Conservation (phyloP, 345 rosid species). For the Moringa oleifera region DNA sequence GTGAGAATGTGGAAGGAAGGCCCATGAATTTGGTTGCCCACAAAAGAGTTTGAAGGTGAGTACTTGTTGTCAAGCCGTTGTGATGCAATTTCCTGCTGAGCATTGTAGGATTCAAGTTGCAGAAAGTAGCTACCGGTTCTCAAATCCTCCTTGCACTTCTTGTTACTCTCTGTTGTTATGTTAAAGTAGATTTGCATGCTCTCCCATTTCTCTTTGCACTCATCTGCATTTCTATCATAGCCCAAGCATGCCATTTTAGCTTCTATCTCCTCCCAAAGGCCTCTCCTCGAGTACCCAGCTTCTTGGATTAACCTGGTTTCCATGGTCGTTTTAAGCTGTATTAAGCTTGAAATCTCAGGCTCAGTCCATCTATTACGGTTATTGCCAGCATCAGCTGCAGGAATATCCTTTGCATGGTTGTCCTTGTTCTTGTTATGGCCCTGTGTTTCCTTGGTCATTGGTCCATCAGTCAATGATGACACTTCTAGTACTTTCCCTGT, state of each 20-base stretch:
- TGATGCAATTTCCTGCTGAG: constrained; percentile 4
- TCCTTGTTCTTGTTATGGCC: neutral
- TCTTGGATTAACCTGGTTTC: constrained; percentile 23
- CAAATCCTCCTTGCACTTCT: constrained; percentile 25
- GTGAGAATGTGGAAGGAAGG: constrained; percentile 15
- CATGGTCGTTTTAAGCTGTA: constrained; percentile 33
- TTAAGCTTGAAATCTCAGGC: constrained; percentile 35
- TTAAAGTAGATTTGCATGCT: constrained; percentile 25
- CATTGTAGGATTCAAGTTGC: constrained; percentile 16
- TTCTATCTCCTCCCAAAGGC: constrained; percentile 38
- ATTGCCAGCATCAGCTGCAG: neutral
- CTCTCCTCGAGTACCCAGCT: constrained; percentile 22
- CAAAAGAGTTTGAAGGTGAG: constrained; percentile 13
- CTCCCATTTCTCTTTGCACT: constrained; percentile 45
- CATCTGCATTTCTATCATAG: constrained; percentile 25
- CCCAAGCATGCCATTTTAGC: constrained; percentile 41
- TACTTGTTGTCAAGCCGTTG: constrained; percentile 11
- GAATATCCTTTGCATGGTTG: neutral
- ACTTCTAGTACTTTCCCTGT: constrained; percentile 7
- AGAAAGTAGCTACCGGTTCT: constrained; percentile 12
- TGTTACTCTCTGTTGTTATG: constrained; percentile 25
- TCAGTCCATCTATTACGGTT: constrained; percentile 26
- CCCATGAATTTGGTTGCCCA: constrained; percentile 13
- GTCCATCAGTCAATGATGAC: too few species aligned
- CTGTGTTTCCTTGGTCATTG: too few species aligned